Evolutionary conservation across 768 basidiomycete genomes (phyloP), one percentile per base, ranked within the genome.

Genomic region (Xerocomus brunneocitrinus): DNA sequence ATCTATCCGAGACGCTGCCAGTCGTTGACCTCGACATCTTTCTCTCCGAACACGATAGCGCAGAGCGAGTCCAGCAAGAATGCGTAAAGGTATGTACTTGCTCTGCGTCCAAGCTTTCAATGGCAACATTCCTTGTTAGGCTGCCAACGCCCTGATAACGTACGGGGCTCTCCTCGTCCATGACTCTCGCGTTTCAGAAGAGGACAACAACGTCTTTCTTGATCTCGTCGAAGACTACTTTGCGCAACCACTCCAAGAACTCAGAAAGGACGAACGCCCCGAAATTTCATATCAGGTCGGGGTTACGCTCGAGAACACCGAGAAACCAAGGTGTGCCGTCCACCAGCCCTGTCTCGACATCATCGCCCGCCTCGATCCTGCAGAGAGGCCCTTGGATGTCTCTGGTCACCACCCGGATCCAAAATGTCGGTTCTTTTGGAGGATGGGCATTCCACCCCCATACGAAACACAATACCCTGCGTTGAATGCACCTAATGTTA

Each of bases 191-290:
- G 91, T 94, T 22, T 81, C 83, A 4, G 89, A 91, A 63, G 75
- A 82, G 24, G 89, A 92, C 68, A 98, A 98, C 67, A 65, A 76
- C 30, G 72, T 73, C 12, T 98, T 98, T 67, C 79, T 98, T 38
- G 89, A 97, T 72, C 76, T 95, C 44, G 76, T 95, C 40, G 95
- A 98, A 67, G 91, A 95, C 68, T 98, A 98, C 70, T 98, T 98
- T 64, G 76, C 79, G 7, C 93, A 93, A 66, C 78, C 85, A 0
- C 64, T 76, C 32, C 71, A 72, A 2, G 76, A 74, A 1, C 74
- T 98, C 52, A 75, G 79, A 74, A 76, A 80, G 58, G 95, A 98
- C 57, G 85, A 91, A 65, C 81, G 84, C 16, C 91, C 91, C 0
- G 91, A 97, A 59, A 73, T 91, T 10, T 84, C 88, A 51, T 98